Evolutionary conservation across 2,329 filamentous ascomycete genomes (phyloP), one percentile per base, ranked within the genome.

Genomic region (Sporothrix brunneoviolacea): DNA sequence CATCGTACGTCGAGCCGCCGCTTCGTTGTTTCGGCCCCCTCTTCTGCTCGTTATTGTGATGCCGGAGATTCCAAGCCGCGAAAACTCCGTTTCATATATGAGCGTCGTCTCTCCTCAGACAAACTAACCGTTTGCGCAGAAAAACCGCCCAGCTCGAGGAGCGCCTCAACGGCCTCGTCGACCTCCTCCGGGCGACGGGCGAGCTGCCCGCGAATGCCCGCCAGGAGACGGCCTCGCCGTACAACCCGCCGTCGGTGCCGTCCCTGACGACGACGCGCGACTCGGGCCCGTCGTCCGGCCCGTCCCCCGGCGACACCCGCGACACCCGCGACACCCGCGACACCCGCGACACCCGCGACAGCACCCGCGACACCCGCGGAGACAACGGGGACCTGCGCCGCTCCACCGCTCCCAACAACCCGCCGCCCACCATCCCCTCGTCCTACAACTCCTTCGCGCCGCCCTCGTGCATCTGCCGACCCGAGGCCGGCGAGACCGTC

Each of bases 81-180:
- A 39, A 52, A 48, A 48, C 18, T 45, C 45, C 50, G 49, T 10
- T 47, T 8, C 13, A 32, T 12, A 42, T 22, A n/a, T 12, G 9
- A 50, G 24, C 24, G 5, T 28, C 24, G 24, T 10, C 10, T 10
- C 24, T 28, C 40, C 30, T 37, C 12, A 32, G 6, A 18, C 30
- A n/a, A 18, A 32, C 19, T 10, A 39, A 39, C 10, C n/a, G n/a
- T n/a, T n/a, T n/a, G 22, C 6, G 12, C 33, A 77, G 74, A 13
- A 69, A 67, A 58, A 76, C 74, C 3, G 69, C 71, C 1, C 72
- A 75, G 51, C 69, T 77, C 13, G 74, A 76, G 52, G 69, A 75
- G 50, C 67, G 70, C 7, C 60, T 77, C 8, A 73, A 77, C 53
- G 72, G 71, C 16, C 64, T 77, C 1, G 70, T 76, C 19, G 71